Percentiles rank a stretch among this genome's conserved stretches.
These are phyloP conservation scores for Golubevia pallescens DNA, from an alignment of 1,284 basidiomycete species.

Conservation along the genomic window DNA sequence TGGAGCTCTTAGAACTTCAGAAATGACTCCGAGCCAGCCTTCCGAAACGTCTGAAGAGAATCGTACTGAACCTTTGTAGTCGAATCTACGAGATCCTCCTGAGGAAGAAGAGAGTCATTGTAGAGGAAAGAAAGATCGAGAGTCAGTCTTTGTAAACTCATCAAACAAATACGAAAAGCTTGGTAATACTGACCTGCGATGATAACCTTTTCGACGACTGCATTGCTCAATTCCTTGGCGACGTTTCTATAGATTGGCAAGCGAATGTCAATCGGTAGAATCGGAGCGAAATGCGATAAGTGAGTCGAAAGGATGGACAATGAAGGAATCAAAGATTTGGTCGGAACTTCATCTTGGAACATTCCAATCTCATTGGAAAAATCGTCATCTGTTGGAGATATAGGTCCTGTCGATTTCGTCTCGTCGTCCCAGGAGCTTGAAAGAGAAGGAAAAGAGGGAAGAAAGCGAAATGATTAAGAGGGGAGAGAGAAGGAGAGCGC, in stretches of 20 bases:
- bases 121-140: too few relatives aligned
- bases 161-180: too few relatives aligned
- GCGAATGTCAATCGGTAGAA: constrained; percentile 26
- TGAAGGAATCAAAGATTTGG: constrained; percentile 35
- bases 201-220: constrained; percentile 46
- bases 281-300: constrained; percentile 30
- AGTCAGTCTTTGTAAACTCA: too few relatives aligned
- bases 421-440: constrained; percentile 15
- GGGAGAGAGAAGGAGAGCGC: too few relatives aligned
- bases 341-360: constrained; percentile 21
- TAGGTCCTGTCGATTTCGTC: constrained; percentile 4
- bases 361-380: constrained; percentile 1
- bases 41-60: background rate
- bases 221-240: constrained; percentile 13
- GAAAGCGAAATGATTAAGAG: too few relatives aligned
- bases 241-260: constrained; percentile 43
- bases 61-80: background rate
- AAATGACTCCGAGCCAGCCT: background rate
- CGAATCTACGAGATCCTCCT: background rate
- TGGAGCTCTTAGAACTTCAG: background rate
- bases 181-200: constrained; percentile 30
- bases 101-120: background rate
- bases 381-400: background rate
- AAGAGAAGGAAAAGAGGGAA: constrained; percentile 26
- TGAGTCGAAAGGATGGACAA: constrained; percentile 44